Evolutionary conservation across 495 filamentous ascomycete species (phyloP), one percentile per base, ranked within the genome.

Genomic region (Opeltia flavorubescens): DNA sequence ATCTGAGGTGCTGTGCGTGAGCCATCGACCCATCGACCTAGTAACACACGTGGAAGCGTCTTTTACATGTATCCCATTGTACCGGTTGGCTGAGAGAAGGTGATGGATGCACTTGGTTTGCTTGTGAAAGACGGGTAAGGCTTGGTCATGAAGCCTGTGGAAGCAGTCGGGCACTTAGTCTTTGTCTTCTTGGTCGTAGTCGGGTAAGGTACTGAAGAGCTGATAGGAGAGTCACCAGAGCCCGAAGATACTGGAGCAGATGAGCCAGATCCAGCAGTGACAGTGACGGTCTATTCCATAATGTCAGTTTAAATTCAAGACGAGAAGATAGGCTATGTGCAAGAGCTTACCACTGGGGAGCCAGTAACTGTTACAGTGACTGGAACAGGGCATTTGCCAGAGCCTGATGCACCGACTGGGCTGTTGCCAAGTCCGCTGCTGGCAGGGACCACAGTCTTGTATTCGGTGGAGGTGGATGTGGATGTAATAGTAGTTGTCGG

Each of bases 321-420:
- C 20, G 6, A 18, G 20, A 7, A 9, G 6, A 17, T 48, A 23
- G 8, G 41, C 50, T n/a, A 13, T 2, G 4, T 15, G 5, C 21
- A 13, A 15, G 26, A 50, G 61, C 66, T 45, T 62, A 70, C 68
- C 49, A 66, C 64, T 47, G 56, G 60, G 12, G 50, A 23, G 15
- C 59, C 59, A 20, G 65, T 62, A 43, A 67, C 62, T 24, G 66
- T 71, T 17, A 65, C 66, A 46, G 63, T 66, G 21, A 57, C 55
- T 34, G 55, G 57, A 35, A 43, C 41, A 24, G 43, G 28, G 18
- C 44, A 47, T 15, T 38, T 38, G 30, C 44, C 27, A 13, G 42
- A 29, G 21, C 26, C 42, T 28, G 42, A 44, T 5, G n/a, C 44
- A 8, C 33, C 33, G 30, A 38, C 30, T 11, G 28, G 44, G 44